These are phyloP conservation scores for Saksenaea vasiformis DNA, from an alignment of 371 early-diverging fungal genomes.

Conservation along the genomic window DNA sequence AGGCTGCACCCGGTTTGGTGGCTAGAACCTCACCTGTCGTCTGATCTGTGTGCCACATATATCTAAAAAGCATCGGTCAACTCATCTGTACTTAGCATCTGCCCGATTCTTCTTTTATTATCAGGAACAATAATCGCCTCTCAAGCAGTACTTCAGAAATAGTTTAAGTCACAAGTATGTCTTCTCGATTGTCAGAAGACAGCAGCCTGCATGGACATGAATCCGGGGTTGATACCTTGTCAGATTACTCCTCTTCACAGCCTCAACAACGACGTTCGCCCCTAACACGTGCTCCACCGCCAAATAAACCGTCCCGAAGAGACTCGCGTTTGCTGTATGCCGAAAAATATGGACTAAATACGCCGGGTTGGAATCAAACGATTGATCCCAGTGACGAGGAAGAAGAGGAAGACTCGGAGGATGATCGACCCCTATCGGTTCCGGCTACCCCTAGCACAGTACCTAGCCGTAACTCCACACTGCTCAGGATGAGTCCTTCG, in stretches of 20 bases:
- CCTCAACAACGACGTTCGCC: constrained; percentile 1
- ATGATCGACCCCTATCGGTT: constrained; percentile 18
- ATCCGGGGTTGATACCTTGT: constrained; percentile 2
- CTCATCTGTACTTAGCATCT: not conserved
- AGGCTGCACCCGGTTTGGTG: not conserved
- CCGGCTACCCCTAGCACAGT: not conserved
- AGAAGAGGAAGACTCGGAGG: constrained; percentile 29
- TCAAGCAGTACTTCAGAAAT: not conserved
- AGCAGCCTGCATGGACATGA: not conserved
- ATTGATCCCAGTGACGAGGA: constrained; percentile 25
- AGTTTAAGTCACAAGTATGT: not conserved
- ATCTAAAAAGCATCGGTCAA: not conserved
- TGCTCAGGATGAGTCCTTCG: not conserved
- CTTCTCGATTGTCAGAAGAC: constrained; percentile 2
- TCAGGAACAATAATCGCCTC: too few species aligned
- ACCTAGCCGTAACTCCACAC: constrained; percentile 1
- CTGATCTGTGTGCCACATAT: not conserved
- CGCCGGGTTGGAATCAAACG: constrained; percentile 4
- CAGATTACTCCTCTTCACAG: not conserved
- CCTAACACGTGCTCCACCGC: not conserved
- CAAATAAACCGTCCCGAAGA: not conserved
- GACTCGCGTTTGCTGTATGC: constrained; percentile 13
- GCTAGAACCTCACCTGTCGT: not conserved
- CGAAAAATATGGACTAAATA: constrained; percentile 25
- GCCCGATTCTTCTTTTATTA: not conserved